Conservation (phyloP, 306 rosid genomes). For the Ammopiptanthus mongolicus region DNA sequence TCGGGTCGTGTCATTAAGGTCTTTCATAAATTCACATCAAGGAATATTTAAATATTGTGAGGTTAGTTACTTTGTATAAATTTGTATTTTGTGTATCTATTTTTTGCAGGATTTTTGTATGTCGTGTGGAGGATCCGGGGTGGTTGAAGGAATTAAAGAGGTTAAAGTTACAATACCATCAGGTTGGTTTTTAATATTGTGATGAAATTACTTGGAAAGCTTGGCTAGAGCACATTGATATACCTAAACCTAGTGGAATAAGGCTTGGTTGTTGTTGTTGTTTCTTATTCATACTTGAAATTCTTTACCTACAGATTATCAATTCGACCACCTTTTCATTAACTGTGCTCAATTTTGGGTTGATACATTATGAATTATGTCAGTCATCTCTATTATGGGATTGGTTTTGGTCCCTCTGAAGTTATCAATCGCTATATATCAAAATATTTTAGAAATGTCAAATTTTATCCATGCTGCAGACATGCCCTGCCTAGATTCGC, state of each 20-base stretch:
- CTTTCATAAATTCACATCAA: conserved; percentile 12
- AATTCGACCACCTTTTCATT: neutral
- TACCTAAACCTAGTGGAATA: conserved; percentile 1
- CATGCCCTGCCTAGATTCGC: conserved; percentile 1
- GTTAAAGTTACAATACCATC: conserved; percentile 83
- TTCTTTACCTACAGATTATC: conserved; percentile 1
- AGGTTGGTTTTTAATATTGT: conserved; percentile 56
- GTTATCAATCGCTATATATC: neutral
- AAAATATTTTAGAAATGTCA: conserved; percentile 8
- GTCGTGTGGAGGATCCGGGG: conserved; percentile 80
- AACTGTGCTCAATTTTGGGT: neutral
- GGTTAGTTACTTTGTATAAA: conserved; percentile 12
- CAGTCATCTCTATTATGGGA: neutral
- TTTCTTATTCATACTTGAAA: conserved; percentile 6
- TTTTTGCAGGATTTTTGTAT: conserved; percentile 63
- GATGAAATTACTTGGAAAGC: conserved; percentile 10
- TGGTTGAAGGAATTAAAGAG: conserved; percentile 71
- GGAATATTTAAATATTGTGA: neutral
- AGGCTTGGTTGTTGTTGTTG: neutral
- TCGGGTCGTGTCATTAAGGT: conserved; percentile 76
- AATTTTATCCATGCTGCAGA: conserved; percentile 8
- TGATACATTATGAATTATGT: neutral
- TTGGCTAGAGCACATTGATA: conserved; percentile 9
- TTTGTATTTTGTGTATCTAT: conserved; percentile 20
- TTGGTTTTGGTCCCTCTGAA: neutral